These are phyloP conservation scores for Pseudonitzschia delicatissima DNA, from an alignment of 108 stramenopile genomes.

Conservation along the genomic window DNA sequence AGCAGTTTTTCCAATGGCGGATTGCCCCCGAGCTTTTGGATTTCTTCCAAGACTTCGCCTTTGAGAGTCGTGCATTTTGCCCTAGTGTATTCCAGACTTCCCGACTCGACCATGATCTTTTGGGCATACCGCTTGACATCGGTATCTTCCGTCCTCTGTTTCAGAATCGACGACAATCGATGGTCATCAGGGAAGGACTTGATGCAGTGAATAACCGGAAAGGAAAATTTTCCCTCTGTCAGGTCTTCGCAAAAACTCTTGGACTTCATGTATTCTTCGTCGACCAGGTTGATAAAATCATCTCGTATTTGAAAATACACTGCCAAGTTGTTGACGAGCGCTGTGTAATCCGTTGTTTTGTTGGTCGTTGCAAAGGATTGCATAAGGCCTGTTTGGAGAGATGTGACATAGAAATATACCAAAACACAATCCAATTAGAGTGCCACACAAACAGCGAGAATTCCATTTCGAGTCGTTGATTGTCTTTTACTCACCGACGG, in stretches of 20 bases:
- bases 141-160: slow-evolving; percentile 87
- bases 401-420: too few relatives aligned
- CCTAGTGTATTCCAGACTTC: slow-evolving; percentile 71
- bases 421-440: too few relatives aligned
- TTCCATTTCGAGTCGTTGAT: too few relatives aligned
- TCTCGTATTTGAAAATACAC: slow-evolving; percentile 96
- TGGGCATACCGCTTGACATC: slow-evolving; percentile 92
- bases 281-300: slow-evolving; percentile 92
- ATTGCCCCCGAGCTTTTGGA: slow-evolving; percentile 75
- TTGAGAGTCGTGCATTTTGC: slow-evolving; percentile 65
- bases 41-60: slow-evolving; percentile 49
- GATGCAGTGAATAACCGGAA: slow-evolving; percentile 86
- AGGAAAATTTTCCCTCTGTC: slow-evolving; percentile 95
- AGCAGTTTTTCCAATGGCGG: slow-evolving; percentile 59
- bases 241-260: slow-evolving; percentile 97
- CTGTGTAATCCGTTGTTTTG: slow-evolving; percentile 51
- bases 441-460: too few relatives aligned
- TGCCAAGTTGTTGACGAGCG: slow-evolving; percentile 87
- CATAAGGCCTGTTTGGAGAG: slow-evolving; percentile 59
- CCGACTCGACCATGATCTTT: slow-evolving; percentile 61
- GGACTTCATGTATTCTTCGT: slow-evolving; percentile 90
- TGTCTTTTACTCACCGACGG: slow-evolving; percentile 50
- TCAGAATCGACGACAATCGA: slow-evolving; percentile 84
- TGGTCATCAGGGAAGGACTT: slow-evolving; percentile 37
- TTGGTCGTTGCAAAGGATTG: slow-evolving; percentile 79